phyloP scores from a whole-genome alignment of 306 rosid genomes.

The Macrotyloma uniflorum region DNA sequence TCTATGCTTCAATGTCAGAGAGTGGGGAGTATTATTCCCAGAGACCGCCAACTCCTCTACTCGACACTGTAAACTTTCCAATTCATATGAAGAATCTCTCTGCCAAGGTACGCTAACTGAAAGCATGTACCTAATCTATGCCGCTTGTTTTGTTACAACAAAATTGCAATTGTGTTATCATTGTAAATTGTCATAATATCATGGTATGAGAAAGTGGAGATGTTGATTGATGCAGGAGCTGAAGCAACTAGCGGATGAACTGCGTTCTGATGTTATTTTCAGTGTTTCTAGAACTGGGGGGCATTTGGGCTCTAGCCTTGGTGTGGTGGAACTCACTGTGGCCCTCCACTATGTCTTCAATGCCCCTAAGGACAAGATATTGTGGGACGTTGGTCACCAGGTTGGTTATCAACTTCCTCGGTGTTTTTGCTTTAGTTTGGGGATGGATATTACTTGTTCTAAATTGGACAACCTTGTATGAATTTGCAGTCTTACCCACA shows the following conservation, averaged over 20 bases:
- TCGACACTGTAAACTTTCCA: conserved; percentile 90
- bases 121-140: neutral
- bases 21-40: conserved; percentile 70
- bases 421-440: conserved; percentile 11
- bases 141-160: neutral
- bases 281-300: conserved; percentile 98
- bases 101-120: conserved; percentile 59
- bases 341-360: conserved; percentile 96
- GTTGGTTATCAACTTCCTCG: conserved; percentile 45
- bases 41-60: conserved; percentile 89
- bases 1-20: conserved; percentile 80
- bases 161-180: too few species aligned
- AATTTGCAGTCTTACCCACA: conserved; percentile 87
- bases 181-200: neutral
- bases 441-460: neutral
- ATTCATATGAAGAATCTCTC: conserved; percentile 97
- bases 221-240: conserved; percentile 68
- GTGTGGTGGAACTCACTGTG: conserved; percentile 96
- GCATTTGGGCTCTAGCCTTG: conserved; percentile 93
- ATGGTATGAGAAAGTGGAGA: neutral
- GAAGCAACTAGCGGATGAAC: conserved; percentile 84
- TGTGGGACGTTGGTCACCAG: conserved; percentile 99
- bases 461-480: conserved; percentile 13
- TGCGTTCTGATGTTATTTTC: conserved; percentile 93
- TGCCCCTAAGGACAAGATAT: conserved; percentile 80